Base-by-base conservation (phyloP, 148 eudicot genomes). In the Diospyros kaki region DNA sequence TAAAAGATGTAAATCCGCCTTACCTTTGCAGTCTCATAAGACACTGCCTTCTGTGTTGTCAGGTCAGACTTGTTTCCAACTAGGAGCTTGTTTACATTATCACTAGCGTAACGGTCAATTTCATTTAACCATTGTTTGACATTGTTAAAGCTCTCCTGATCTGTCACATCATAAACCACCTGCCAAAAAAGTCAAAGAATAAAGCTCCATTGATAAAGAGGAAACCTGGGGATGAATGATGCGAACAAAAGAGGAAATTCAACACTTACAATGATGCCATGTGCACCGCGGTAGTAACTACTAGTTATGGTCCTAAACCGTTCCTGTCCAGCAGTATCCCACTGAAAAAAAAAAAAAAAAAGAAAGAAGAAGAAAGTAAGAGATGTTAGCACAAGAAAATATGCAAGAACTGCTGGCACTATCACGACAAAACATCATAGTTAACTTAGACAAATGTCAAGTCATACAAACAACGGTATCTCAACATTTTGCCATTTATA, bases 251-350 rank as follows among this genome's bases (percentile, higher is more conserved):
- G 2, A 64, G 76, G 46, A 39, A 68, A 68, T 41, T 28, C 48
- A 46, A 8, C 46, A 74, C 91, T 80, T 78, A 90, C 94, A 72
- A 90, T 90, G 78, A 90, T 90, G 41, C 94, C 94, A 77, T 90
- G 94, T 62, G 94, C 94, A 71, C 94, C 92, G 40, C 94, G 88
- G 68, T 90, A 90, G 80, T 90, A 90, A 81, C 94, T 90, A 82
- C 92, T 90, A 38, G 94, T 90, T 63, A 90, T 90, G 60, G 94
- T 90, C 76, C 94, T 83, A 76, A 90, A 90, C 53, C 94, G 90
- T 76, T 90, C 95, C 85, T 90, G 95, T 63, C 95, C 95, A 75
- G 92, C 92, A 75, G 95, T 90, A 66, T 90, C 95, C 95, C 95
- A 90, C 95, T 90, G 81, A 43, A 9, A 15, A 14, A 28, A 44